A percentile compares a stretch with the other conserved stretches of the same genome.
phyloP scores from a whole-genome alignment of 768 basidiomycete species.

The Paxillus involutus region DNA sequence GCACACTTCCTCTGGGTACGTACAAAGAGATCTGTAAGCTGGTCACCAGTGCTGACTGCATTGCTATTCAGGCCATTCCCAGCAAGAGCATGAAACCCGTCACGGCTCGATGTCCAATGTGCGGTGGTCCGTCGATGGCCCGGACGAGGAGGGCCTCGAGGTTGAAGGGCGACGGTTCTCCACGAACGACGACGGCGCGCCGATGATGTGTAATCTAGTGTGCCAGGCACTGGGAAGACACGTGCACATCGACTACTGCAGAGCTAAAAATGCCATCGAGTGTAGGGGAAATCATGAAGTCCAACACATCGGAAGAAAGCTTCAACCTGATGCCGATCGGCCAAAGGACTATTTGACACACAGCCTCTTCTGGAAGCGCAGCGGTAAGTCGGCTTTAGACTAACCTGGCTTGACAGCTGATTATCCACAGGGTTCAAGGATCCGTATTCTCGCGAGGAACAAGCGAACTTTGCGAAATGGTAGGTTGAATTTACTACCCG shows the following conservation, averaged over 20 bases:
- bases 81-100: slow-evolving; percentile 57
- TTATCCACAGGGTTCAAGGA: slow-evolving; percentile 54
- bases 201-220: slow-evolving; percentile 59
- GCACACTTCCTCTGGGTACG: slow-evolving; percentile 52
- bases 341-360: slow-evolving; percentile 60
- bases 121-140: slow-evolving; percentile 53
- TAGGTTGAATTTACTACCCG: slow-evolving; percentile 20
- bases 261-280: slow-evolving; percentile 29
- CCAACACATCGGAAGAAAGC: slow-evolving; percentile 40
- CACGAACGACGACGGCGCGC: slow-evolving; percentile 53
- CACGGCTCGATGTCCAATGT: slow-evolving; percentile 63
- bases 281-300: slow-evolving; percentile 43
- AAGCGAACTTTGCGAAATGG: slow-evolving; percentile 53
- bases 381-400: slow-evolving; percentile 35
- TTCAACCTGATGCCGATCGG: slow-evolving; percentile 44
- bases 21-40: no score
- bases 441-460: slow-evolving; percentile 59
- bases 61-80: slow-evolving; percentile 44
- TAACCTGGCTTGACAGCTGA: not conserved
- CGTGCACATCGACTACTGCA: slow-evolving; percentile 55
- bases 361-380: slow-evolving; percentile 53
- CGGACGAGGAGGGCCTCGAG: slow-evolving; percentile 47
- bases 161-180: slow-evolving; percentile 53
- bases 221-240: slow-evolving; percentile 55
- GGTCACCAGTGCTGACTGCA: not conserved